phyloP scores from a whole-genome alignment of 352 stramenopile genomes.

The Globisporangium nunn region DNA sequence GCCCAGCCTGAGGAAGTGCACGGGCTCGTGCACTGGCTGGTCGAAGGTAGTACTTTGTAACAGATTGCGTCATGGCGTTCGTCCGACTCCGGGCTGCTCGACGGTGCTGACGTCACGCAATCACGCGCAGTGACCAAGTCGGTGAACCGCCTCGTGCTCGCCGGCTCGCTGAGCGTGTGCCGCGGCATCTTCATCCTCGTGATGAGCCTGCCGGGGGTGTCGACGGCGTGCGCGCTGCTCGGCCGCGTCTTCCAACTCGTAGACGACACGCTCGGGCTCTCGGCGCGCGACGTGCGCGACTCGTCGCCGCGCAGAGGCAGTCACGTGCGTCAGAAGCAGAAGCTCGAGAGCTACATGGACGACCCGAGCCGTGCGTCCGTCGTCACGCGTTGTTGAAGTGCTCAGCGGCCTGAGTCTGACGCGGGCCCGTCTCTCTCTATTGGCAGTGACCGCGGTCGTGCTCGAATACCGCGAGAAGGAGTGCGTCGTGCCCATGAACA shows the following conservation, averaged over 20 bases:
- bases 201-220: constrained; percentile 67
- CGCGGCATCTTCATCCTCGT: constrained; percentile 69
- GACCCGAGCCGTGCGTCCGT: constrained; percentile 47
- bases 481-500: constrained; percentile 69
- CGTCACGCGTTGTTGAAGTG: too few species aligned
- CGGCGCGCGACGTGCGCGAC: constrained; percentile 28
- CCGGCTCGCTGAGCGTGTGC: constrained; percentile 45
- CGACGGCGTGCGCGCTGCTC: constrained; percentile 58
- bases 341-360: constrained; percentile 47
- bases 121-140: constrained; percentile 30
- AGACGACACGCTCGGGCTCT: constrained; percentile 48
- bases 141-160: constrained; percentile 47
- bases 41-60: constrained; percentile 21
- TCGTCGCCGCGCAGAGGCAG: constrained; percentile 9
- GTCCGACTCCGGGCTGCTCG: not conserved
- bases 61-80: not conserved
- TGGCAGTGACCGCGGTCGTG: constrained; percentile 71
- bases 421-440: not conserved
- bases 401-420: too few species aligned
- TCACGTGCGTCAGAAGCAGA: constrained; percentile 13
- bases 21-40: constrained; percentile 60
- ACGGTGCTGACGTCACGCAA: not conserved
- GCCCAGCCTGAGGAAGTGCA: constrained; percentile 55
- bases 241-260: constrained; percentile 63
- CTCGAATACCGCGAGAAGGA: constrained; percentile 86